Evolutionary conservation across 2,329 filamentous ascomycete species (phyloP), one percentile per base, ranked within the genome.

Genomic region (Alternaria postmessia): DNA sequence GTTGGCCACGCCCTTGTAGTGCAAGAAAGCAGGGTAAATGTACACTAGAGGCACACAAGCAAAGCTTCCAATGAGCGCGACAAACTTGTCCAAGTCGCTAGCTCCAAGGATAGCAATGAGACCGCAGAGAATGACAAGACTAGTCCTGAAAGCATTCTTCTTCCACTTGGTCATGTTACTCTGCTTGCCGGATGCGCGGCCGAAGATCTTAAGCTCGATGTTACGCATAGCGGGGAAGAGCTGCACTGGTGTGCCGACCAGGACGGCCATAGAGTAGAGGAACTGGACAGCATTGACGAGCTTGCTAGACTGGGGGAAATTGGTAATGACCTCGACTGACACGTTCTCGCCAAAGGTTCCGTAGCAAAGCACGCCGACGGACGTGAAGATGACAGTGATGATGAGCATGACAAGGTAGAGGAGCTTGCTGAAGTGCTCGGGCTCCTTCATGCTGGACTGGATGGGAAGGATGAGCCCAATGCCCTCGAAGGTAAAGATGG

Each of bases 401-500:
- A 92, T 83, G 61, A 88, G 72, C 90, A 93, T 92, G 76, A 93
- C 87, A 12, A 86, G 66, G 61, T 84, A 89, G 1, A 93, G 85
- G 3, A 93, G 83, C 57, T 81, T 82, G 67, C 86, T 84, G 68
- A 93, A 93, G 18, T 88, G 84, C 63, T 91, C 82, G 0, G 90
- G 90, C 59, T 88, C 82, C 69, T 86, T 86, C 90, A 93, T 93
- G 57, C 88, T 90, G 8, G 89, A 90, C 73, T 92, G 89, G 54
- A 93, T 93, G 0, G 90, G 90, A 8, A 93, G 81, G 64, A 93
- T 91, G 24, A 93, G 85, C 1, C 90, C 90, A 47, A 93, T 92
- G 48, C 90, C 90, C 74, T 93, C 90, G 67, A 92, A 93, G 0
- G 90, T 92, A 79, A 92, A 93, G 71, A 93, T 92, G 38, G 89